Evolutionary conservation across 2,329 filamentous ascomycete species (phyloP).

Genomic region (Paraconiothyrium brasiliense): DNA sequence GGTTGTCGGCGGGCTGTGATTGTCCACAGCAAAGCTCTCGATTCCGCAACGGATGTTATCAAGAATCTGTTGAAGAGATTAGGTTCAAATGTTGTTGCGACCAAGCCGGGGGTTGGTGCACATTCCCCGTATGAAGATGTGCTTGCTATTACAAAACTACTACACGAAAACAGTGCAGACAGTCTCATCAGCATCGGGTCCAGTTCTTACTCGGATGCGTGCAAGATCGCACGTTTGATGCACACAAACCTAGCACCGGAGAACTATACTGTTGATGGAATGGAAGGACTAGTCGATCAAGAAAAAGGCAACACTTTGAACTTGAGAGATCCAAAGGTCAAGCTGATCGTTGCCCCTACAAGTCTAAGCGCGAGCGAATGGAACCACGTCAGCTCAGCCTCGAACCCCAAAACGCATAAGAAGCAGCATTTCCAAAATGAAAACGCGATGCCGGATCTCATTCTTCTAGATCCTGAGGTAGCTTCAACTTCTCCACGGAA

Average conservation of each 20-base stretch:
- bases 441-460: slow-evolving; percentile 29
- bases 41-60: slow-evolving; percentile 28
- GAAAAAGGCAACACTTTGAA: slow-evolving; percentile 25
- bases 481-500: slow-evolving; percentile 34
- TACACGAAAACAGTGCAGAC: slow-evolving; percentile 30
- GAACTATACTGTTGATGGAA: slow-evolving; percentile 28
- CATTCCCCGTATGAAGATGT: slow-evolving; percentile 38
- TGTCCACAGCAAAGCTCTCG: slow-evolving; percentile 33
- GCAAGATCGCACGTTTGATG: slow-evolving; percentile 38
- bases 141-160: slow-evolving; percentile 27
- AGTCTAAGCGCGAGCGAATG: slow-evolving; percentile 39
- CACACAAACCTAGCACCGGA: slow-evolving; percentile 25
- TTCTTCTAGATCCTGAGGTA: slow-evolving; percentile 35
- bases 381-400: slow-evolving; percentile 33
- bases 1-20: slow-evolving; percentile 27
- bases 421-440: slow-evolving; percentile 37
- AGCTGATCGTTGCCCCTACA: slow-evolving; percentile 35
- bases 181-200: slow-evolving; percentile 35
- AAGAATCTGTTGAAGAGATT: slow-evolving; percentile 27
- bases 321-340: slow-evolving; percentile 27
- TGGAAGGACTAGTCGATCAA: slow-evolving; percentile 34
- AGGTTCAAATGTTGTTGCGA: slow-evolving; percentile 27
- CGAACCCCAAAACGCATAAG: slow-evolving; percentile 30
- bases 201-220: slow-evolving; percentile 39
- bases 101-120: slow-evolving; percentile 31